phyloP scores from a whole-genome alignment of 768 basidiomycete genomes.

The Hydnomerulius pinastri region DNA sequence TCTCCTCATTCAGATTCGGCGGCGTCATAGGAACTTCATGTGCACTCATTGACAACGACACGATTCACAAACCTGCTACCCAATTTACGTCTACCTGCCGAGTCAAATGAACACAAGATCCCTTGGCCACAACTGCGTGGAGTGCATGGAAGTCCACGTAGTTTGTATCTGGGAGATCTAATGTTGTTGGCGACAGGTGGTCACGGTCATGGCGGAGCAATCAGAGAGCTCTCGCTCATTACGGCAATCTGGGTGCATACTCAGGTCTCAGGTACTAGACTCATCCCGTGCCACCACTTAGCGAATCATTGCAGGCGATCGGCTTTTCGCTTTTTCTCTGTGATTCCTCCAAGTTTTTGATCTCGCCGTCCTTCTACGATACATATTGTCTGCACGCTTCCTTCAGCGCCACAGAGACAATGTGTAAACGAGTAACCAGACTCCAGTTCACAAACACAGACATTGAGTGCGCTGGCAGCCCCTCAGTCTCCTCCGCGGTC shows the following conservation, averaged over 20 bases:
- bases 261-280: constrained; percentile 22
- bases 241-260: constrained; percentile 23
- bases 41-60: neutral
- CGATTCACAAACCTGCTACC: neutral
- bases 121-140: neutral
- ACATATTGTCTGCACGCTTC: constrained; percentile 14
- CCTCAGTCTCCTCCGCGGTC: constrained; percentile 13
- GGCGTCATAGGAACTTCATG: neutral
- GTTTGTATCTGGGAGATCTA: constrained; percentile 4
- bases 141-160: neutral
- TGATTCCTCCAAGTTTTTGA: constrained; percentile 3
- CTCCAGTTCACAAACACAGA: no score
- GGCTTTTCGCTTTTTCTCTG: constrained; percentile 8
- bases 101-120: neutral
- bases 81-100: constrained; percentile 17
- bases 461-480: neutral
- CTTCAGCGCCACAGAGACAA: constrained; percentile 7
- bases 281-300: constrained; percentile 1
- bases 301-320: constrained; percentile 28
- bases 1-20: neutral
- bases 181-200: constrained; percentile 6
- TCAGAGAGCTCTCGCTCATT: constrained; percentile 23
- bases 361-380: constrained; percentile 5
- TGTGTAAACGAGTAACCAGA: neutral
- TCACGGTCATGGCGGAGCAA: constrained; percentile 19